Base-by-base conservation (phyloP, 2,329 filamentous ascomycete genomes). In the Penicillium sp. region DNA sequence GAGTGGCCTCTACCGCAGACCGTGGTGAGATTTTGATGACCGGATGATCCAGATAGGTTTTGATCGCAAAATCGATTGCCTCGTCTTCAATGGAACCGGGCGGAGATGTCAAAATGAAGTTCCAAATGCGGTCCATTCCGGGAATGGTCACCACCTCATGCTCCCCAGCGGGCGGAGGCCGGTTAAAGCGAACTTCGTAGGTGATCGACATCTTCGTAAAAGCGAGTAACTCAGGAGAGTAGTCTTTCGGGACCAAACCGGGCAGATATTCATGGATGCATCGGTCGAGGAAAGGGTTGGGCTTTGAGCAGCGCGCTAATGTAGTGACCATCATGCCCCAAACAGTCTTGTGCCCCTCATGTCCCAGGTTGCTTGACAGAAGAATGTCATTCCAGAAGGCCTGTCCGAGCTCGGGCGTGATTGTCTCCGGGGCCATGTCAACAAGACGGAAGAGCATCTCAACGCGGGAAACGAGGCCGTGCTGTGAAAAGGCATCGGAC, bases 121-220 rank as follows among this genome's bases (percentile, higher is more conserved):
- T 81, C 91, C 91, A 95, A n/a, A 95, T 74, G 49, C 90, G 80
- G 58, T 93, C 87, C 54, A 76, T 74, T 6, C 77, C 76, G 3
- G 76, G 73, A 43, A 76, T 67, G n/a, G 62, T 57, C n/a, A 75
- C 64, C 25, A 74, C 65, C 41, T 74, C 67, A 43, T 69, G 53
- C 28, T 72, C 71, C 7, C 53, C 54, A 13, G 67, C 64, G 12
- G 60, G 38, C 80, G 75, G 24, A 72, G 81, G 56, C 69, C 79
- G 53, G 75, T 78, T 56, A 58, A 85, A 86, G 1, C 78, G 68
- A 52, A 85, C 83, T 23, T 79, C 72, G 32, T 76, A 73, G 6
- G 67, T 59, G 23, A 74, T 62, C 1, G 68, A 62, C 38, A 73
- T 66, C 47, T 75, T 71, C 4, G 70, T 70, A 56, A 76, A 75